These are phyloP conservation scores for Blastobotrys serpentis DNA, from an alignment of 1,139 yeast species.

Conservation along the genomic window DNA sequence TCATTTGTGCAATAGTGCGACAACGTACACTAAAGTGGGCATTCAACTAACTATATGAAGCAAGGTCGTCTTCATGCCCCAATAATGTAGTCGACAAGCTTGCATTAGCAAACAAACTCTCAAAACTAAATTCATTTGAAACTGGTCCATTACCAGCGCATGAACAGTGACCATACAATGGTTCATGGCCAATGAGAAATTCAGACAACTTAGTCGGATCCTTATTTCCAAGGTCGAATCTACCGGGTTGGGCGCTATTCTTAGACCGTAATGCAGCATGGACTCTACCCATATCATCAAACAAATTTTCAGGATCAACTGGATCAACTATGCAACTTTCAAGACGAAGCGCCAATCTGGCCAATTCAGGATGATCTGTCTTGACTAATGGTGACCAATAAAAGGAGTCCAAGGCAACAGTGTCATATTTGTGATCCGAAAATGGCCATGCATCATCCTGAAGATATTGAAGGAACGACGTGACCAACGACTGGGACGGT, in stretches of 20 bases:
- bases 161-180: neutral
- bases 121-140: slow-evolving; percentile 4
- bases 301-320: slow-evolving; percentile 17
- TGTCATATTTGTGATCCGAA: slow-evolving; percentile 8
- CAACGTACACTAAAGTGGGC: no score
- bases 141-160: neutral
- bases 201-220: neutral
- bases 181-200: neutral
- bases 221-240: neutral
- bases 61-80: neutral
- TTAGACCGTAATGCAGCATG: slow-evolving; percentile 13
- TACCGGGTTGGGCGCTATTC: neutral
- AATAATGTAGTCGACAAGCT: neutral
- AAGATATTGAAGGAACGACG: slow-evolving; percentile 12
- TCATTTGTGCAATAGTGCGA: no score
- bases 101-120: neutral
- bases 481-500: slow-evolving; percentile 11
- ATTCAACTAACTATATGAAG: no score
- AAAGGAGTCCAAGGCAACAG: slow-evolving; percentile 15
- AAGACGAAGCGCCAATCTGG: slow-evolving; percentile 15
- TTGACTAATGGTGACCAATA: slow-evolving; percentile 18
- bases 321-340: slow-evolving; percentile 15
- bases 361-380: slow-evolving; percentile 13
- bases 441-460: slow-evolving; percentile 14
- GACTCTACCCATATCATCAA: slow-evolving; percentile 17